Evolutionary conservation across 2,329 filamentous ascomycete genomes (phyloP).

Genomic region (Balansia obtecta): DNA sequence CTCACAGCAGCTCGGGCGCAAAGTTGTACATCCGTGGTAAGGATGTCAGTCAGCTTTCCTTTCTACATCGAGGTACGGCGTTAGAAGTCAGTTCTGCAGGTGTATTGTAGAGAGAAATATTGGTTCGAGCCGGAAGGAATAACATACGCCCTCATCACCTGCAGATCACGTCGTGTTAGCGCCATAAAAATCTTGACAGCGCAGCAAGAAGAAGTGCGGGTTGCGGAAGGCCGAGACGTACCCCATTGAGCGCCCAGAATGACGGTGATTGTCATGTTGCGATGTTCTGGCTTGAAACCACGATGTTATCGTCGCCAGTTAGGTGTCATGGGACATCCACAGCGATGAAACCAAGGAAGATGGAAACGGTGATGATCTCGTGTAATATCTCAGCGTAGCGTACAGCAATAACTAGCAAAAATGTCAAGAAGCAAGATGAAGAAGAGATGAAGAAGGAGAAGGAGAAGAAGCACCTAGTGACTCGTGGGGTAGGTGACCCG

Average conservation of each 20-base stretch:
- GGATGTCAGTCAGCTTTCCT: slow-evolving; percentile 25
- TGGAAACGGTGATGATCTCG: no score
- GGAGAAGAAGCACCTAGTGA: no score
- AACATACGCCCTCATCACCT: slow-evolving; percentile 23
- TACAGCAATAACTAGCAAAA: no score
- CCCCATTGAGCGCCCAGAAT: slow-evolving; percentile 27
- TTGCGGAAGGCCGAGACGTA: slow-evolving; percentile 14
- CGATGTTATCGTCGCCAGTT: background rate
- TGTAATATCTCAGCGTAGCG: no score
- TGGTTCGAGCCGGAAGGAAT: background rate
- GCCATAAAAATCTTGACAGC: background rate
- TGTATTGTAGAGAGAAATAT: slow-evolving; percentile 1
- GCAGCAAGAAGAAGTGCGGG: slow-evolving; percentile 7
- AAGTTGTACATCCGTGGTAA: slow-evolving; percentile 18
- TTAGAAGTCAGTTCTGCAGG: slow-evolving; percentile 8
- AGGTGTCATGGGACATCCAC: no score
- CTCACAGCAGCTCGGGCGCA: slow-evolving; percentile 22
- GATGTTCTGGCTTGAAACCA: background rate
- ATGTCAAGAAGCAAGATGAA: no score
- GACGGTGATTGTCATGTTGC: slow-evolving; percentile 17
- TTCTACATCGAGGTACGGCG: slow-evolving; percentile 15
- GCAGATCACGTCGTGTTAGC: slow-evolving; percentile 11
- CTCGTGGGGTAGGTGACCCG: no score
- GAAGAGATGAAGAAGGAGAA: no score
- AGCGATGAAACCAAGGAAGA: no score